phyloP scores from a whole-genome alignment of 345 rosid genomes.

The Alliaria petiolata region DNA sequence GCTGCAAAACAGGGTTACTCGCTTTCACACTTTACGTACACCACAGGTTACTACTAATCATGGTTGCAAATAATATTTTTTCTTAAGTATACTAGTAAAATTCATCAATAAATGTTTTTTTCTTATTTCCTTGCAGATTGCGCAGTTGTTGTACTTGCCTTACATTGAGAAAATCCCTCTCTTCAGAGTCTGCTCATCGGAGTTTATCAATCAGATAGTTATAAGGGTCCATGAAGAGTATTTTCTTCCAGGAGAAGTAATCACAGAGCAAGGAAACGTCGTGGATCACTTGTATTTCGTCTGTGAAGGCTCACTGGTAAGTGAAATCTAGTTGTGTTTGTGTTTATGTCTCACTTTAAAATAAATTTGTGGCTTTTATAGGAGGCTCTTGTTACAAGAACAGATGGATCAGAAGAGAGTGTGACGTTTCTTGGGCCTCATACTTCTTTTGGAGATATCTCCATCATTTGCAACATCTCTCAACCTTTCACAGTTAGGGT shows the following conservation, averaged over 20 bases:
- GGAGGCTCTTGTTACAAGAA: constrained; percentile 62
- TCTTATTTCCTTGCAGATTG: constrained; percentile 49
- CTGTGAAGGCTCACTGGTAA: constrained; percentile 85
- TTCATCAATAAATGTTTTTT: neutral
- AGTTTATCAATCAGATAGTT: constrained; percentile 82
- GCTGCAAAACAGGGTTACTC: too few relatives aligned
- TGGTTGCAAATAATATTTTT: too few relatives aligned
- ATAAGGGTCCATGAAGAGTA: constrained; percentile 91
- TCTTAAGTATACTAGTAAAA: too few relatives aligned
- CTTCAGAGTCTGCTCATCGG: constrained; percentile 72
- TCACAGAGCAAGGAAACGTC: constrained; percentile 83
- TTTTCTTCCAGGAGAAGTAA: constrained; percentile 94
- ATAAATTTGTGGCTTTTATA: constrained; percentile 14
- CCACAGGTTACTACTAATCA: too few relatives aligned
- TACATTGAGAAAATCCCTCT: constrained; percentile 56
- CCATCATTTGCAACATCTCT: constrained; percentile 92
- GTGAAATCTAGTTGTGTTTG: constrained; percentile 6
- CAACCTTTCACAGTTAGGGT: constrained; percentile 87
- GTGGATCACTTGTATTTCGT: constrained; percentile 94
- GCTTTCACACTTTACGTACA: too few relatives aligned
- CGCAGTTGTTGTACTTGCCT: constrained; percentile 58
- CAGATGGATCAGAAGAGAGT: constrained; percentile 72
- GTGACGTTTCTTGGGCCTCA: constrained; percentile 49
- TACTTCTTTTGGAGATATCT: constrained; percentile 81
- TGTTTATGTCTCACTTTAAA: neutral